Evolutionary conservation across 805 yeast genomes (phyloP), one percentile per base, ranked within the genome.

Genomic region (Saccharomycopsis vini): DNA sequence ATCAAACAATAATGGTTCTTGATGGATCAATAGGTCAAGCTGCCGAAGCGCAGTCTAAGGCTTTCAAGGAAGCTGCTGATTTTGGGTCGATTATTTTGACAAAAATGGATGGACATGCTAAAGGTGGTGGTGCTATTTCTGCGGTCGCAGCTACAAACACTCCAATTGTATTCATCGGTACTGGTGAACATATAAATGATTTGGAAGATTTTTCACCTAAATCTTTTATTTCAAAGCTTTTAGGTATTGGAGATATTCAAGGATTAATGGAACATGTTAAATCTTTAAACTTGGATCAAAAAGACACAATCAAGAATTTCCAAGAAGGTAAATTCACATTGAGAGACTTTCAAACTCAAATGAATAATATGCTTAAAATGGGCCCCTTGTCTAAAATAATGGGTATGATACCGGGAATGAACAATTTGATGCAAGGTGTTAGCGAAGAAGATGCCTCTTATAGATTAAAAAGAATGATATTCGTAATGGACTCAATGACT

Each of bases 21-120:
- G 98, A 90, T 62, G 97, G 97, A 0, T 79, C 96, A 2, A 90
- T 90, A 52, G 98, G 98, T 59, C 98, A 90, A 66, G 97, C 97
- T 10, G 98, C 98, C 2, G 96, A 90, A 67, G 73, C 82, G 5
- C 98, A 90, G 64, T 86, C 95, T 3, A 75, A 73, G 56, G 98
- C 98, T 0, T 90, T 90, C 67, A 92, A 90, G 62, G 95, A 89
- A 42, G 77, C 89, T 26, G 71, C 96, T 3, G 80, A 90, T 58
- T 92, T 92, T 58, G 98, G 98, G 55, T 88, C 97, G 21, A 90
- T 90, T 51, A 82, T 90, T 47, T 72, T 90, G 58, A 90, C 98
- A 19, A 90, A 90, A 62, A 79, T 90, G 94, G 98, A 90, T 64
- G 97, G 97, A 42, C 97, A 92, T 57, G 98, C 97, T 31, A 90